These are phyloP conservation scores for Exophiala sideris DNA, from an alignment of 2,329 filamentous ascomycete genomes.

Conservation along the genomic window DNA sequence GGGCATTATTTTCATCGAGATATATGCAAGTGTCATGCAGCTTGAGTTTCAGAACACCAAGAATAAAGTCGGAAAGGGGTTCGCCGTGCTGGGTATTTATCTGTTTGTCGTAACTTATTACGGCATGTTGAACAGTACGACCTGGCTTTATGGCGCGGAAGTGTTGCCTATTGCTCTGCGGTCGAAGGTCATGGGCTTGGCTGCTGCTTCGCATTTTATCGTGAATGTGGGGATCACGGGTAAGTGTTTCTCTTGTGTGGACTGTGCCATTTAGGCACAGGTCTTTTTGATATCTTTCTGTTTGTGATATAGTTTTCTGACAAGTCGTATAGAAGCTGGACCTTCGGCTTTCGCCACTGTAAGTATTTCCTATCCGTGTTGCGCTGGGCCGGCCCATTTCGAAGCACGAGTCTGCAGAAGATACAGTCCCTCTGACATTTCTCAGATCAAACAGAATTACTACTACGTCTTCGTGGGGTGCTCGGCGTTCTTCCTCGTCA, in stretches of 20 bases:
- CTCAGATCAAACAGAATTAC: conserved; percentile 56
- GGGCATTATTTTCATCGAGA: conserved; percentile 55
- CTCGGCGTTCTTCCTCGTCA: conserved; percentile 48
- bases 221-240: conserved; percentile 48
- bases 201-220: conserved; percentile 76
- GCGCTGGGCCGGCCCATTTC: too few relatives aligned
- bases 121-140: conserved; percentile 54
- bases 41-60: conserved; percentile 53
- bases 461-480: conserved; percentile 60
- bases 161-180: conserved; percentile 86
- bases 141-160: conserved; percentile 78
- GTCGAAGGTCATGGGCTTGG: conserved; percentile 79
- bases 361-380: too few relatives aligned
- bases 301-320: too few relatives aligned
- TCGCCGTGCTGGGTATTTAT: conserved; percentile 59
- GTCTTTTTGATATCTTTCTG: too few relatives aligned
- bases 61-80: conserved; percentile 57
- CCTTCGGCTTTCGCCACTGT: conserved; percentile 34
- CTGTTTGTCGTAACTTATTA: conserved; percentile 56
- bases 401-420: too few relatives aligned
- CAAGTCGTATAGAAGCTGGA: conserved; percentile 41
- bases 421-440: conserved; percentile 32
- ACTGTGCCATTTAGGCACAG: too few relatives aligned
- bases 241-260: conserved; percentile 27
- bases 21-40: conserved; percentile 60